Evolutionary conservation across 495 filamentous ascomycete species (phyloP).

Genomic region (Annulohypoxylon nitens): DNA sequence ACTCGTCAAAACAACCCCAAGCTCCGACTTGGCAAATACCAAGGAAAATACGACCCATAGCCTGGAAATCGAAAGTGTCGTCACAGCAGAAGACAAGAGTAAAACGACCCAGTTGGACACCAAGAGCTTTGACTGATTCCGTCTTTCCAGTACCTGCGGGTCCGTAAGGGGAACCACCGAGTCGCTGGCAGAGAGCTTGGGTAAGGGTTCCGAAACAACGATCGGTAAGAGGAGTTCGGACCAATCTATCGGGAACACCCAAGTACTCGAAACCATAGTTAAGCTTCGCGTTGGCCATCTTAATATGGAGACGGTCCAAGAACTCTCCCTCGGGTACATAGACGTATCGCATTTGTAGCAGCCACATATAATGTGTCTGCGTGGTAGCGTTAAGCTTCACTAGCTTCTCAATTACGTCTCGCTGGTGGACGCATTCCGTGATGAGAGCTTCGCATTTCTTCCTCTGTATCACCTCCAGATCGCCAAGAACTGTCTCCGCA

Average conservation of each 20-base stretch:
- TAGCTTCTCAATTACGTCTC: constrained; percentile 89
- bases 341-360: constrained; percentile 97
- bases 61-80: constrained; percentile 99
- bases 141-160: constrained; percentile 99
- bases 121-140: constrained; percentile 97
- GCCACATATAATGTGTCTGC: constrained; percentile 90
- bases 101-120: constrained; percentile 95
- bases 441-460: constrained; percentile 99
- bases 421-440: constrained; percentile 97
- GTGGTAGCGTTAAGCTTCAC: constrained; percentile 78
- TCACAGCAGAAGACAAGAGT: constrained; percentile 99
- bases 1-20: constrained; percentile 99
- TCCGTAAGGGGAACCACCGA: constrained; percentile 97
- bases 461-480: constrained; percentile 85
- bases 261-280: constrained; percentile 98
- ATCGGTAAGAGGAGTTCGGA: constrained; percentile 95
- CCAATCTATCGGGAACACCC: constrained; percentile 93
- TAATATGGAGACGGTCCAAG: constrained; percentile 85
- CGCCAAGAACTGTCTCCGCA: constrained; percentile 88
- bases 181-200: constrained; percentile 92
- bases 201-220: constrained; percentile 98
- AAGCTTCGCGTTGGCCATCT: constrained; percentile 96
- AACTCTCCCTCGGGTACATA: constrained; percentile 85
- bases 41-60: constrained; percentile 99
- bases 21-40: constrained; percentile 99